phyloP scores from a whole-genome alignment of 495 filamentous ascomycete species.

The Penicillium coffeae region DNA sequence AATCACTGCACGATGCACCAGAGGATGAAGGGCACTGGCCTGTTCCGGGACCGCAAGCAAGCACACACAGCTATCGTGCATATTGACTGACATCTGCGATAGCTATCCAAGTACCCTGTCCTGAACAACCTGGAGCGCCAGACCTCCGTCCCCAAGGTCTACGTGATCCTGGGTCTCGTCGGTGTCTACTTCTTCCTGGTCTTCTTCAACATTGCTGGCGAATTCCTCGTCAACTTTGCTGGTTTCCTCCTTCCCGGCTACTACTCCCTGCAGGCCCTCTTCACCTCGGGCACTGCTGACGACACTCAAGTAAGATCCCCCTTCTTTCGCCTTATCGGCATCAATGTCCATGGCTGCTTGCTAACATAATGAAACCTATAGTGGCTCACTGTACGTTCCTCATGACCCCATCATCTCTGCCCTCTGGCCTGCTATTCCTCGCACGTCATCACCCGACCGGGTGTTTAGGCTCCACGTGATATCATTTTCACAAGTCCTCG shows the following conservation, averaged over 20 bases:
- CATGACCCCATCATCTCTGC: constrained; percentile 12
- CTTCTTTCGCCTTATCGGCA: constrained; percentile 7
- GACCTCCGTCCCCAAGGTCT: constrained; percentile 92
- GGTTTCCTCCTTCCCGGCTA: constrained; percentile 93
- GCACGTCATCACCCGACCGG: constrained; percentile 10
- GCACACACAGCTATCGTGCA: not conserved
- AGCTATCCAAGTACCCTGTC: constrained; percentile 95
- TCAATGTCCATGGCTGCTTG: constrained; percentile 1
- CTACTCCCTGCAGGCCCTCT: constrained; percentile 89
- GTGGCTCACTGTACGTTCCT: constrained; percentile 64
- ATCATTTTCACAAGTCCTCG: constrained; percentile 7
- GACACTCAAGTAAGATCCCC: constrained; percentile 73
- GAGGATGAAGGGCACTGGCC: not conserved
- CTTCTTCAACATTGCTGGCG: constrained; percentile 97
- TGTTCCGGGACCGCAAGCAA: not conserved
- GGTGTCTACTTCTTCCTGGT: constrained; percentile 96
- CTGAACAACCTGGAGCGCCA: constrained; percentile 97
- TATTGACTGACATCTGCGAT: constrained; percentile 19
- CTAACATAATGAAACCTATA: constrained; percentile 24
- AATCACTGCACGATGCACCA: not conserved
- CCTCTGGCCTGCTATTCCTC: constrained; percentile 5
- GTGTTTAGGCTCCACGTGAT: constrained; percentile 22
- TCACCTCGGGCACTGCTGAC: constrained; percentile 74
- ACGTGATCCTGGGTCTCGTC: constrained; percentile 79
- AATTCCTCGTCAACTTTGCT: constrained; percentile 93